phyloP scores from a whole-genome alignment of 495 filamentous ascomycete genomes.

The Xylaria venustula region DNA sequence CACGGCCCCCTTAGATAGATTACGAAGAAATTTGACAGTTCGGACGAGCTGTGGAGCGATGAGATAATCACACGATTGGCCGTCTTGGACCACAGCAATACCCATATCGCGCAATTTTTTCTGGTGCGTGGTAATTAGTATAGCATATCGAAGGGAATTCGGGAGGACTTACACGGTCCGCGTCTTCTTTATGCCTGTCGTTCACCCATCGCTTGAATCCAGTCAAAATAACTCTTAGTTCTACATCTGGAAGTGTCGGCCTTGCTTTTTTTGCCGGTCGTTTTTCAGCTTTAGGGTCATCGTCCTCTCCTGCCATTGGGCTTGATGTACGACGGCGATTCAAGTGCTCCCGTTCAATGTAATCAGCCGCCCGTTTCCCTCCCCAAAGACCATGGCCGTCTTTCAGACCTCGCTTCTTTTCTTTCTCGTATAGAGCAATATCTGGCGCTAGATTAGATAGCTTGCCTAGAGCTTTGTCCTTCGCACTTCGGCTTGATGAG shows the following conservation, averaged over 20 bases:
- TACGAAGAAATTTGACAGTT: constrained; percentile 89
- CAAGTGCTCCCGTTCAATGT: constrained; percentile 50
- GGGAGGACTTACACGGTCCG: constrained; percentile 67
- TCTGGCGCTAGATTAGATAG: constrained; percentile 77
- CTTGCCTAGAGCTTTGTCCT: constrained; percentile 72
- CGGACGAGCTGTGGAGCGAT: constrained; percentile 83
- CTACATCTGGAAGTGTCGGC: constrained; percentile 55
- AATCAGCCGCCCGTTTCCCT: constrained; percentile 62
- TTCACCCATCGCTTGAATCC: constrained; percentile 74
- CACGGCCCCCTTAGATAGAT: constrained; percentile 72
- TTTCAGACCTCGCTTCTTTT: constrained; percentile 71
- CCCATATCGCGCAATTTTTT: constrained; percentile 80
- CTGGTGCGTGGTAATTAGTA: constrained; percentile 45
- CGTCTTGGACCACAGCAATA: constrained; percentile 73
- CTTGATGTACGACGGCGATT: constrained; percentile 30
- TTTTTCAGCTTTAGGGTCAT: constrained; percentile 47
- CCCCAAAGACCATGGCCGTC: constrained; percentile 73
- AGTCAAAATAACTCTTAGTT: constrained; percentile 73
- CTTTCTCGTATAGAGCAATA: constrained; percentile 88
- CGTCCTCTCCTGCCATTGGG: constrained; percentile 46
- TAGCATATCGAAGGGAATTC: not conserved
- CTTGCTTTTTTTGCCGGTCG: constrained; percentile 61
- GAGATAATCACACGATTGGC: constrained; percentile 74
- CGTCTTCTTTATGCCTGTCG: constrained; percentile 66
- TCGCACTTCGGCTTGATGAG: constrained; percentile 80